Percentiles rank a stretch among this genome's conserved stretches.
These are phyloP conservation scores for Venturia pyrina DNA, from an alignment of 2,329 filamentous ascomycete species.

Conservation along the genomic window DNA sequence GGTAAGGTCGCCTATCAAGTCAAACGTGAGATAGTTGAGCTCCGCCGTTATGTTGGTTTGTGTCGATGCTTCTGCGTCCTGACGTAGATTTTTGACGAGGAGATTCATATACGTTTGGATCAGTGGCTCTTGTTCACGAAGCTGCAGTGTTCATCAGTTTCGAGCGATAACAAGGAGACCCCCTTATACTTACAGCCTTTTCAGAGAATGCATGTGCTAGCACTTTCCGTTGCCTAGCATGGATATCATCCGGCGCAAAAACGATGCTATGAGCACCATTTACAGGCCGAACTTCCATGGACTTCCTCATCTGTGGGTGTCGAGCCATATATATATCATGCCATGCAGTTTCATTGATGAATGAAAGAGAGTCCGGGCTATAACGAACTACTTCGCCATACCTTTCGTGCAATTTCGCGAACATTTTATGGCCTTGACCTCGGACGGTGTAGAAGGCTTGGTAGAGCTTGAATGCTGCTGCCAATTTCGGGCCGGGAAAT, in stretches of 20 bases:
- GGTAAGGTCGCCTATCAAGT: constrained; percentile 12
- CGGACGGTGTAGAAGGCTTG: neutral
- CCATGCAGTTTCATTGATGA: constrained; percentile 15
- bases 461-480: constrained; percentile 3
- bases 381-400: constrained; percentile 19
- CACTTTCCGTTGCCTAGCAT: constrained; percentile 12
- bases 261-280: neutral
- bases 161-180: neutral
- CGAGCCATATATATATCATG: constrained; percentile 21
- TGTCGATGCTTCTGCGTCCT: neutral
- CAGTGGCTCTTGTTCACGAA: constrained; percentile 11
- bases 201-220: constrained; percentile 12
- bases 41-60: constrained; percentile 16
- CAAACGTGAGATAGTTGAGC: constrained; percentile 13
- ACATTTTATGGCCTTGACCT: neutral
- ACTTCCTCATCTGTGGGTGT: neutral
- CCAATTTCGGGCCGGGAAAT: constrained; percentile 11
- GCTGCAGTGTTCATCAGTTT: neutral
- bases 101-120: constrained; percentile 12
- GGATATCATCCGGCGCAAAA: neutral
- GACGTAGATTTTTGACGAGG: neutral
- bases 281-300: neutral
- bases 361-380: constrained; percentile 18
- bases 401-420: constrained; percentile 11
- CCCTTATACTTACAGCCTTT: neutral